A percentile compares a stretch with the other conserved stretches of the same genome.
These are phyloP conservation scores for Syncephalastrum contaminatum DNA, from an alignment of 371 early-diverging fungal species.

Conservation along the genomic window DNA sequence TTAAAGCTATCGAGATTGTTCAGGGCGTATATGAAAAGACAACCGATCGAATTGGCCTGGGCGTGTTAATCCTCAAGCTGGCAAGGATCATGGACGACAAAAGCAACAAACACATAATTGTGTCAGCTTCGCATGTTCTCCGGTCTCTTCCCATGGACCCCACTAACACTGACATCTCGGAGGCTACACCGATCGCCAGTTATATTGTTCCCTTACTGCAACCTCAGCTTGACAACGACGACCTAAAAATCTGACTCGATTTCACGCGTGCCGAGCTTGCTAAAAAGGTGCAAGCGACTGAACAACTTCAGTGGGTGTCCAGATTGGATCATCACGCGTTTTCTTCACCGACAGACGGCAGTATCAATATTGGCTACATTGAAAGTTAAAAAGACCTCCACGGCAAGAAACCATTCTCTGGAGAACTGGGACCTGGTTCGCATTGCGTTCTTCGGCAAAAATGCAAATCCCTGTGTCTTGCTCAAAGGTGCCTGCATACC, in stretches of 20 bases:
- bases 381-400: constrained; percentile 20
- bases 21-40: constrained; percentile 6
- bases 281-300: constrained; percentile 15
- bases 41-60: constrained; percentile 2
- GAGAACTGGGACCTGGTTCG: constrained; percentile 26
- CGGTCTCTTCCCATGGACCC: constrained; percentile 23
- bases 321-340: constrained; percentile 24
- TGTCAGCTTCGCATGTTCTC: constrained; percentile 21
- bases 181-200: constrained; percentile 23
- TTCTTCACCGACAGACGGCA: constrained; percentile 19
- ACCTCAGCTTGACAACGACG: constrained; percentile 24
- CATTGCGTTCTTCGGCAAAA: constrained; percentile 20
- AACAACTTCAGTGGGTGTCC: constrained; percentile 15
- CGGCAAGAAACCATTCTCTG: constrained; percentile 22
- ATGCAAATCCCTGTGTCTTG: constrained; percentile 21
- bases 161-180: constrained; percentile 18
- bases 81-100: constrained; percentile 15
- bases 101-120: constrained; percentile 14
- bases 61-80: constrained; percentile 10
- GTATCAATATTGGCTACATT: constrained; percentile 16
- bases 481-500: constrained; percentile 21
- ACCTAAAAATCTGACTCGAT: constrained; percentile 16
- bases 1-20: constrained; percentile 5
- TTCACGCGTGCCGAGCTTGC: constrained; percentile 17
- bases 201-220: constrained; percentile 22